A percentile compares a stretch with the other conserved stretches of the same genome.
Conservation (phyloP, 192 early-diverging fungal species). For the Pilobolus umbonatus region DNA sequence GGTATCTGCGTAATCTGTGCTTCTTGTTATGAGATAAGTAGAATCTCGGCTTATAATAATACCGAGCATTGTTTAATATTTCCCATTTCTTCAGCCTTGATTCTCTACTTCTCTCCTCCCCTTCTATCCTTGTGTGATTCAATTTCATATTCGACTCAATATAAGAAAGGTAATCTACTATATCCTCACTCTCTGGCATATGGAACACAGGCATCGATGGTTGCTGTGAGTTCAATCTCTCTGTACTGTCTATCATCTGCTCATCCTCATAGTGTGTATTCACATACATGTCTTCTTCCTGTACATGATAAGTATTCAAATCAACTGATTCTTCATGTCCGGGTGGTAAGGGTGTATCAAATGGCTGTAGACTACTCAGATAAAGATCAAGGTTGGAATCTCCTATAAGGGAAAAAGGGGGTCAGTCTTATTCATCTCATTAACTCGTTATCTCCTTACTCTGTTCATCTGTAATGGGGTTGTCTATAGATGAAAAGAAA, state of each 20-base stretch:
- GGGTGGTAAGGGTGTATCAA: not conserved
- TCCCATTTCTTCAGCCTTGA: not conserved
- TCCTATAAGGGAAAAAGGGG: too few relatives aligned
- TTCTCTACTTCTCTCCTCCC: not conserved
- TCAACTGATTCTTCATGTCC: not conserved
- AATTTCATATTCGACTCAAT: constrained; percentile 1
- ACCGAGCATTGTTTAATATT: not conserved
- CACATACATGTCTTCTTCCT: not conserved
- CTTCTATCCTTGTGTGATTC: not conserved
- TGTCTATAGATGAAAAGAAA: constrained; percentile 4
- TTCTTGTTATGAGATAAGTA: not conserved
- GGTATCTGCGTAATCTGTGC: not conserved
- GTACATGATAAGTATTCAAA: not conserved
- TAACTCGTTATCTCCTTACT: not conserved
- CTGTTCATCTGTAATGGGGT: not conserved
- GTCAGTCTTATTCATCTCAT: too few relatives aligned
- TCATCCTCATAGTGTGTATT: not conserved
- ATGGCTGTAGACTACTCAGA: not conserved
- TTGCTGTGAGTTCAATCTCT: not conserved
- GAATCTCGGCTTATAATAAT: not conserved
- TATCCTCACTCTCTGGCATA: constrained; percentile 15
- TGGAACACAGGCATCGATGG: constrained; percentile 1
- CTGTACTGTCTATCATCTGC: not conserved
- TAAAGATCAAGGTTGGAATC: too few relatives aligned
- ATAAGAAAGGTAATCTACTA: constrained; percentile 5